Conservation (phyloP, 768 basidiomycete genomes). For the Psilocybe azurescens region DNA sequence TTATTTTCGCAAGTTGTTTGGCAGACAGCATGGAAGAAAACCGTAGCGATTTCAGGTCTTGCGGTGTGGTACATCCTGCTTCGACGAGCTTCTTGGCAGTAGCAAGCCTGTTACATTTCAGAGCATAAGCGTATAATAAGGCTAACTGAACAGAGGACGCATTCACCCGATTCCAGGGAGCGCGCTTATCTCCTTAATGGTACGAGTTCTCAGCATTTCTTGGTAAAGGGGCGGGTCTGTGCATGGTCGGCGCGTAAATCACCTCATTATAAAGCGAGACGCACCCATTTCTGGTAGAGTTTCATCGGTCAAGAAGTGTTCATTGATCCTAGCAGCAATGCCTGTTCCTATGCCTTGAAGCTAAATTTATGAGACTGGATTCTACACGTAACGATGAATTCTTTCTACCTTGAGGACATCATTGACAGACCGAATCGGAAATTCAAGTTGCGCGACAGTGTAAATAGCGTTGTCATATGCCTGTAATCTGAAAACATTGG, state of each 20-base stretch:
- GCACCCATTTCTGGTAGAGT: slow-evolving; percentile 31
- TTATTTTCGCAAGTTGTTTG: slow-evolving; percentile 41
- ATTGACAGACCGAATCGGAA: slow-evolving; percentile 47
- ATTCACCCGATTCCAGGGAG: slow-evolving; percentile 56
- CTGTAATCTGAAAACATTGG: slow-evolving; percentile 55
- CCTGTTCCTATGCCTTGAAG: slow-evolving; percentile 43
- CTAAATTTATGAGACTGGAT: slow-evolving; percentile 20
- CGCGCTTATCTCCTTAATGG: slow-evolving; percentile 36
- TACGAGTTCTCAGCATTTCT: slow-evolving; percentile 31
- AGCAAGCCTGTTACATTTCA: slow-evolving; percentile 27
- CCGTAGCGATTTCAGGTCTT: slow-evolving; percentile 43
- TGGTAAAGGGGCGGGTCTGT: slow-evolving; percentile 24
- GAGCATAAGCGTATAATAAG: slow-evolving; percentile 2
- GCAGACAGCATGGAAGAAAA: slow-evolving; percentile 44
- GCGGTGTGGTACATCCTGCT: slow-evolving; percentile 51
- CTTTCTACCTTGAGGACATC: slow-evolving; percentile 43
- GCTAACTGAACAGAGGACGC: background rate
- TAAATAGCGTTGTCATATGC: slow-evolving; percentile 56
- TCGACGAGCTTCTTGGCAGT: slow-evolving; percentile 52
- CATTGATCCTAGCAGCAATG: slow-evolving; percentile 52
- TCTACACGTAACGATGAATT: background rate
- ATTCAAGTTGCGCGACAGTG: slow-evolving; percentile 41
- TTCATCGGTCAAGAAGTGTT: slow-evolving; percentile 28
- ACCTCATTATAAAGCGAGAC: background rate
- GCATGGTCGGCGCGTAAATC: slow-evolving; percentile 2